Conservation (phyloP, 129 eudicot species). For the Kitagawia praeruptora region DNA sequence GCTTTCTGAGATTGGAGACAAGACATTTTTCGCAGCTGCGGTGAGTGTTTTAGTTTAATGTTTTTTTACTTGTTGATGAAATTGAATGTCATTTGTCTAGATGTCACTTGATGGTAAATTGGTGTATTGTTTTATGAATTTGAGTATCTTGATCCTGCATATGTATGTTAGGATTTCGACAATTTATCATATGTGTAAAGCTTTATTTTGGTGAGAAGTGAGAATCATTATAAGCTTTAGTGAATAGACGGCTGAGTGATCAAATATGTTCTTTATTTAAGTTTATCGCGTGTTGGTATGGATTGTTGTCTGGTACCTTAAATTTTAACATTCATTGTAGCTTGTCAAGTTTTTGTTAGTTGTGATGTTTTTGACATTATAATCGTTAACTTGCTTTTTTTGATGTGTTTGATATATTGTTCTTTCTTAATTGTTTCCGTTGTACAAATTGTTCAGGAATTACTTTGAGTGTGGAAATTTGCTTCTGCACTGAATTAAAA, state of each 20-base stretch:
- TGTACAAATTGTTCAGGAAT: neutral
- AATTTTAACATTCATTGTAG: neutral
- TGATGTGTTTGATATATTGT: neutral
- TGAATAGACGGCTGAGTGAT: neutral
- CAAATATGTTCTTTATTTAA: too few relatives aligned
- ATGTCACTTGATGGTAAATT: neutral
- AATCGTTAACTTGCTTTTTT: neutral
- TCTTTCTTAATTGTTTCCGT: neutral
- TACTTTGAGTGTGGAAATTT: neutral
- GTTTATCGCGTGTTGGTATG: neutral
- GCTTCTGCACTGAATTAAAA: neutral
- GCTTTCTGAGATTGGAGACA: constrained; percentile 95
- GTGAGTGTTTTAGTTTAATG: constrained; percentile 26
- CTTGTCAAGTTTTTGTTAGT: neutral
- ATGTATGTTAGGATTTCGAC: neutral
- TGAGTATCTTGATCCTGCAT: neutral
- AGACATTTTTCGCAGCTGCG: constrained; percentile 94
- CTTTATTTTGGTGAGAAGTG: neutral
- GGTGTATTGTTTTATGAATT: neutral
- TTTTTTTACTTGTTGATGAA: neutral
- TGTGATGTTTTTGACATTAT: neutral
- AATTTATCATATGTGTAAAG: neutral
- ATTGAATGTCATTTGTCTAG: neutral
- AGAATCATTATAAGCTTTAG: neutral
- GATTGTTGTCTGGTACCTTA: neutral